Evolutionary conservation across 2,329 filamentous ascomycete species (phyloP).

Genomic region (Diplodia sapinea): DNA sequence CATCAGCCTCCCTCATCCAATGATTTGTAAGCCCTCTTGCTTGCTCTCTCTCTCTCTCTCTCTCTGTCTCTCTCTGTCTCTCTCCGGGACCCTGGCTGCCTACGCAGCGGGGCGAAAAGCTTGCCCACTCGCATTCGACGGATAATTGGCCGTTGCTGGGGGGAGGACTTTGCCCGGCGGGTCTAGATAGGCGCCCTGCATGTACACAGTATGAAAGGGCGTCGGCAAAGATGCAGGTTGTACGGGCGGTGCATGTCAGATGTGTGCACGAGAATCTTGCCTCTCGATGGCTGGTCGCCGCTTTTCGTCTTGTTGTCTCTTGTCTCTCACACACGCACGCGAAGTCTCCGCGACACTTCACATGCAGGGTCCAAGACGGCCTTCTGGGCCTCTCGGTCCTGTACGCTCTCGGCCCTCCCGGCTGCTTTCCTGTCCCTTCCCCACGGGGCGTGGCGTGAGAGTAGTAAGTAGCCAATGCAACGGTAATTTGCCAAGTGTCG

Average conservation of each 20-base stretch:
- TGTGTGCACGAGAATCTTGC: constrained; percentile 2
- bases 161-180: neutral
- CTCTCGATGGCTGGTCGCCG: neutral
- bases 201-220: neutral
- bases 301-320: neutral
- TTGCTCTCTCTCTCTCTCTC: neutral
- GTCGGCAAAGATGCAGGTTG: neutral
- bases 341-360: neutral
- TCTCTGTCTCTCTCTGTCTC: neutral
- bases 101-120: neutral
- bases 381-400: neutral
- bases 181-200: constrained; percentile 8
- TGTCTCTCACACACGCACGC: neutral
- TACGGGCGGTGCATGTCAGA: neutral
- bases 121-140: neutral
- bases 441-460: constrained; percentile 10
- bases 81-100: neutral
- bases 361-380: constrained; percentile 1
- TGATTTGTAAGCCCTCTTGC: constrained; percentile 21
- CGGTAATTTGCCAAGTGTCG: constrained; percentile 15
- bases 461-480: neutral
- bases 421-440: neutral
- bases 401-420: neutral
- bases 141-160: constrained; percentile 11
- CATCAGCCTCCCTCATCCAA: constrained; percentile 1